Evolutionary conservation across 106 monocot species (phyloP).

Genomic region (Allium fistulosum): DNA sequence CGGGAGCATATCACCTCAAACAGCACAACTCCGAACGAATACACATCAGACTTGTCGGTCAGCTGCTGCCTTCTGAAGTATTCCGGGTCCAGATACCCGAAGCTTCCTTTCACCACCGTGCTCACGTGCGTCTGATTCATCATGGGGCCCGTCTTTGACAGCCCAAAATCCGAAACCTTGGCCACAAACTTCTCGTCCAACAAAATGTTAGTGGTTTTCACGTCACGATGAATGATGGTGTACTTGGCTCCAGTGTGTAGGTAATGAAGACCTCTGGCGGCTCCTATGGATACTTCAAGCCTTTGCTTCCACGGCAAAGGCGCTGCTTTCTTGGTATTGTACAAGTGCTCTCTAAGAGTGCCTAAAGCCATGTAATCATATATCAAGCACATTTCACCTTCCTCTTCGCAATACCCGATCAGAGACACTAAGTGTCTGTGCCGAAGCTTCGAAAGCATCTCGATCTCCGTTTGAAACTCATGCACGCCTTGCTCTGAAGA

Average conservation of each 20-base stretch:
- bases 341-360: slow-evolving; percentile 67
- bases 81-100: slow-evolving; percentile 79
- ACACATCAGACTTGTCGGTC: slow-evolving; percentile 79
- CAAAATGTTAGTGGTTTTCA: slow-evolving; percentile 39
- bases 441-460: slow-evolving; percentile 90
- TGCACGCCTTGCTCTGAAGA: slow-evolving; percentile 64
- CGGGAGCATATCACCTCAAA: slow-evolving; percentile 65
- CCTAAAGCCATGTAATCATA: slow-evolving; percentile 82
- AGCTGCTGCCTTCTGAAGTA: slow-evolving; percentile 77
- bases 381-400: slow-evolving; percentile 63
- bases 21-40: slow-evolving; percentile 82
- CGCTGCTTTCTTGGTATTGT: slow-evolving; percentile 36
- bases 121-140: slow-evolving; percentile 69
- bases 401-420: slow-evolving; percentile 76
- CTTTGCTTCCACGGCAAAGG: slow-evolving; percentile 61
- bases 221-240: slow-evolving; percentile 80
- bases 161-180: slow-evolving; percentile 82
- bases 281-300: slow-evolving; percentile 64
- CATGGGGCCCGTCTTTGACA: slow-evolving; percentile 71
- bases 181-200: slow-evolving; percentile 73
- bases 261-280: slow-evolving; percentile 70
- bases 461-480: slow-evolving; percentile 75
- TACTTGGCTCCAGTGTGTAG: slow-evolving; percentile 82
- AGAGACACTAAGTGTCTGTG: slow-evolving; percentile 74
- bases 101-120: slow-evolving; percentile 87